A percentile compares a stretch with the other conserved stretches of the same genome.
phyloP scores from a whole-genome alignment of 495 filamentous ascomycete species.

The Parathielavia appendiculata region DNA sequence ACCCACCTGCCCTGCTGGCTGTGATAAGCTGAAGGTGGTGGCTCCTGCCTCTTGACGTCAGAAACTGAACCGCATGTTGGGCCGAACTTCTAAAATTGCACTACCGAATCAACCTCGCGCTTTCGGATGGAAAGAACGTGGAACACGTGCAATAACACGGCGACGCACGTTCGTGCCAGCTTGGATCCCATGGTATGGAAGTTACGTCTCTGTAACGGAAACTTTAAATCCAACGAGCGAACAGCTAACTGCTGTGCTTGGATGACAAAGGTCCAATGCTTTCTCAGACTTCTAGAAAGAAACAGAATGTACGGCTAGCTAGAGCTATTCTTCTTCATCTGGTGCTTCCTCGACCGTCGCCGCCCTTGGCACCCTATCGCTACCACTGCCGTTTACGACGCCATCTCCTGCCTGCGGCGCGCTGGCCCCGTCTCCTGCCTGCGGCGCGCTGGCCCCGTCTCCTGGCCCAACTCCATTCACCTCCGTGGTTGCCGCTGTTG shows the following conservation, averaged over 20 bases:
- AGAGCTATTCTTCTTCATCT: constrained; percentile 26
- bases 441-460: background rate
- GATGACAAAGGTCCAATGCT: background rate
- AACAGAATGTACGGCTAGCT: background rate
- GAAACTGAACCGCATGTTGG: too few relatives aligned
- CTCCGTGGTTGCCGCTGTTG: constrained; percentile 6
- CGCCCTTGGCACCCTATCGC: constrained; percentile 30
- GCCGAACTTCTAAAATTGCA: too few relatives aligned
- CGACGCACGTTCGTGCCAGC: too few relatives aligned
- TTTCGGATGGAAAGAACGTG: too few relatives aligned
- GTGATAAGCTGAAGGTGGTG: too few relatives aligned
- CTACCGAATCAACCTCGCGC: too few relatives aligned
- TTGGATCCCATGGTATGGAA: background rate
- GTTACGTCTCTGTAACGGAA: background rate
- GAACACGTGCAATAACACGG: too few relatives aligned
- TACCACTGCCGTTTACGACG: constrained; percentile 14
- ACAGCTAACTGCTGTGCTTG: background rate
- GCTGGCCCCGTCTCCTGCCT: background rate
- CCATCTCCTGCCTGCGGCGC: background rate
- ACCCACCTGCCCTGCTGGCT: too few relatives aligned
- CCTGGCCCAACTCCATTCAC: background rate
- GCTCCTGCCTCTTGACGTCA: too few relatives aligned
- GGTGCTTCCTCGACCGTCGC: constrained; percentile 41
- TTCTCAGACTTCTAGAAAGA: background rate
- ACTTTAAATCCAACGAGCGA: background rate